Base-by-base conservation (phyloP, 495 filamentous ascomycete genomes). In the Hypomontagnella monticulosa region DNA sequence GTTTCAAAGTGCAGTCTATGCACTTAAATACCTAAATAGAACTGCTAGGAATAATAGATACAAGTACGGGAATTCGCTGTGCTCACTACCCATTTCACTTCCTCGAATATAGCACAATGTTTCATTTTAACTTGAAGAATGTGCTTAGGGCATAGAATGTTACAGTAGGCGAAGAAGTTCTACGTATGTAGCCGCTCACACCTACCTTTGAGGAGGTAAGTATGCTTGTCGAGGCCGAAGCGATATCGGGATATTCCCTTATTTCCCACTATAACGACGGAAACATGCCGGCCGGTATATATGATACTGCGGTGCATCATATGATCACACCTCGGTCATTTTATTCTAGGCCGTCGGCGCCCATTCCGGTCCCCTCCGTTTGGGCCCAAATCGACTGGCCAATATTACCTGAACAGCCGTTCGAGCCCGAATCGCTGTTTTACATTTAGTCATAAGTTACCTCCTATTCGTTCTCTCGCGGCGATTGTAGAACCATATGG, bases 151-250 rank as follows among this genome's bases (percentile, higher is more conserved):
- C 9, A 32, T 12, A 36, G 27, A 40, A 37, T 3, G 6, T 19
- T 47, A n/a, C n/a, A n/a, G n/a, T n/a, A 18, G 40, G 27, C 15
- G 15, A 36, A 18, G 33, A 15, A 50, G 23, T 34, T 48, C n/a
- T n/a, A 41, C 36, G 44, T 20, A 44, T 11, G 36, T 46, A 52
- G 15, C 44, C 46, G 32, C 53, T 32, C 47, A 33, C 36, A 52
- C 49, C 30, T 53, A 42, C 55, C 27, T 44, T 19, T 20, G n/a
- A 27, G 32, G 48, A 42, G 36, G 48, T 54, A 40, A 15, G 16
- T 23, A 37, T 43, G 27, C 27, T 54, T 23, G n/a, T 47, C 14
- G 20, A 41, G 19, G 18, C 16, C 40, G 51, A 49, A 36, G 41
- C 41, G 50, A 56, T 34, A 36, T 33, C 43, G 60, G 52, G 27